Base-by-base conservation (phyloP, 2,329 filamentous ascomycete species). In the Ascochyta clinopodiicola region DNA sequence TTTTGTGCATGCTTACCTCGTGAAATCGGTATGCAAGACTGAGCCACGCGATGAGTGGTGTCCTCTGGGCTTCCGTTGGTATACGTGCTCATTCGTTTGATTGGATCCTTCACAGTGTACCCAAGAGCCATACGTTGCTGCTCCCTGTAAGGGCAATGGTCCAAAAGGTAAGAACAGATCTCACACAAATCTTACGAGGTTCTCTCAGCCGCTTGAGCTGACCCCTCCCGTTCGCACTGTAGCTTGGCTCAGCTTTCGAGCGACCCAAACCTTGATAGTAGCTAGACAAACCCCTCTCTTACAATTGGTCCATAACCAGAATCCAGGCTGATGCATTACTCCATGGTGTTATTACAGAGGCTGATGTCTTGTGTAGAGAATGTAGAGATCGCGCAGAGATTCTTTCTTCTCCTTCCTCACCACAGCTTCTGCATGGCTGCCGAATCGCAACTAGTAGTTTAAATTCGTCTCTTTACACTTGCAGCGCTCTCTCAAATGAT, bases 151-250 rank as follows among this genome's bases (percentile, higher is more conserved):
- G 21, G 27, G 7, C 35, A 24, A 24, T n/a, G 19, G 24, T 15
- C 9, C 13, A 29, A 10, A 40, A 36, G 40, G 29, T 31, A 32
- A 24, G 29, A 45, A 8, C 21, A 4, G 12, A 17, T 22, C 15
- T 12, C 13, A 31, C 9, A 32, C 12, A 29, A 21, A 25, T 4
- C 6, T 29, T 48, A 9, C 25, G 13, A 24, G 27, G 34, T 38
- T 21, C 32, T 7, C 24, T 39, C 25, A 53, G 44, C 44, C 38
- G 44, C 38, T 48, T 38, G 40, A 40, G 51, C 51, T 55, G 45
- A 55, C 29, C 39, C 39, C 51, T 54, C 40, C 44, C 21, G 44
- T 55, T 55, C 51, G 35, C 35, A 40, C 39, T 35, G 45, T 45
- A 17, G 51, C 38, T 39, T 36, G 35, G 39, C 25, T 55, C 52